Conservation (phyloP, 305 asterid genomes). For the Fraxinus albicans region DNA sequence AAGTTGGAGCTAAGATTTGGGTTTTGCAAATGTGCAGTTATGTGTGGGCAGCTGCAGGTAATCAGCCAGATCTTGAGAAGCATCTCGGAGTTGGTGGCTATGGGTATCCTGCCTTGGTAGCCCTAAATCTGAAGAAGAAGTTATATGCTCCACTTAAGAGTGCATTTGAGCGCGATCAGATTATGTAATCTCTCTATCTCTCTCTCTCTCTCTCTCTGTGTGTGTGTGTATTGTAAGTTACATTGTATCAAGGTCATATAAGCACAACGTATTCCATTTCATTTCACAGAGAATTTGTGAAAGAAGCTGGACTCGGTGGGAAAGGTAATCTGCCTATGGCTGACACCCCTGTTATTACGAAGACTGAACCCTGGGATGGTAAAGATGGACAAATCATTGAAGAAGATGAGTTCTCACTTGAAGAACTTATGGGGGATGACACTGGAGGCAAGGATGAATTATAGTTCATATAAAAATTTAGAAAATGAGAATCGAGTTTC, state of each 20-base stretch:
- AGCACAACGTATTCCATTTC: not conserved
- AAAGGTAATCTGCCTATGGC: constrained; percentile 68
- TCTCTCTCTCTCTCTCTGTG: not conserved
- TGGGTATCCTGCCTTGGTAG: constrained; percentile 92
- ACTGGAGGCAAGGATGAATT: constrained; percentile 52
- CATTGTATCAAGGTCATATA: not conserved
- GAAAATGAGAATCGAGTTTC: constrained; percentile 23
- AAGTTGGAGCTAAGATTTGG: constrained; percentile 7
- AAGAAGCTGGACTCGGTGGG: constrained; percentile 84
- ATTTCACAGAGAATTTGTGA: constrained; percentile 65
- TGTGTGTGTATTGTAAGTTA: not conserved
- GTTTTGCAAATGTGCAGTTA: constrained; percentile 51
- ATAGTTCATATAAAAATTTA: constrained; percentile 26
- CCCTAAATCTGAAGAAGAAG: constrained; percentile 79
- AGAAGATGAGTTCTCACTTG: constrained; percentile 94
- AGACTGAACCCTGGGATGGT: constrained; percentile 86
- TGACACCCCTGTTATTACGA: constrained; percentile 52
- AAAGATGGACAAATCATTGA: constrained; percentile 83
- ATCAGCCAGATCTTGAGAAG: constrained; percentile 85
- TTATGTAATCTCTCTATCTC: constrained; percentile 37
- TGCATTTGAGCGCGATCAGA: constrained; percentile 67
- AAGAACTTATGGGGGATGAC: constrained; percentile 87
- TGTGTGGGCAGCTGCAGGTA: constrained; percentile 91
- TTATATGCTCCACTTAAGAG: constrained; percentile 84
- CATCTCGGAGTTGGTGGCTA: constrained; percentile 93